Conservation (phyloP, 805 yeast species). For the Monosporozyma siamensis region DNA sequence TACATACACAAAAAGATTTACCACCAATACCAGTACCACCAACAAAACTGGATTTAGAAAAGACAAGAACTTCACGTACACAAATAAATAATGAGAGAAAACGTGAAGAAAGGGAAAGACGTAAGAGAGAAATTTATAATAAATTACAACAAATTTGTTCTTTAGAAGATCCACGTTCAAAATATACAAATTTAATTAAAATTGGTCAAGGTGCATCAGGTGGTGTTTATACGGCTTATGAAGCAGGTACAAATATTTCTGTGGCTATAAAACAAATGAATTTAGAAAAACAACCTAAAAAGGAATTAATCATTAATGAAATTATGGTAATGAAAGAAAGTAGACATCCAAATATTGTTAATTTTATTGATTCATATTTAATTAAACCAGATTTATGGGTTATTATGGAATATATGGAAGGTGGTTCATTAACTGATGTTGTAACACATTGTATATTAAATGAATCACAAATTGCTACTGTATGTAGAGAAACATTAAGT, state of each 20-base stretch:
- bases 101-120: slow-evolving; percentile 27
- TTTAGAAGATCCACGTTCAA: slow-evolving; percentile 69
- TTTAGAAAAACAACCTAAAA: slow-evolving; percentile 87
- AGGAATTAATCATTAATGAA: slow-evolving; percentile 89
- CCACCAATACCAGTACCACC: slow-evolving; percentile 20
- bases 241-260: slow-evolving; percentile 40
- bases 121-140: slow-evolving; percentile 22
- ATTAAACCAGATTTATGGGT: slow-evolving; percentile 86
- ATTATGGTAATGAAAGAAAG: slow-evolving; percentile 92
- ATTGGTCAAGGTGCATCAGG: slow-evolving; percentile 99
- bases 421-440: slow-evolving; percentile 92
- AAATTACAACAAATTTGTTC: slow-evolving; percentile 70
- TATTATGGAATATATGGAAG: slow-evolving; percentile 98
- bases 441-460: slow-evolving; percentile 83
- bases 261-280: slow-evolving; percentile 98
- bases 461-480: slow-evolving; percentile 92
- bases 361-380: slow-evolving; percentile 78
- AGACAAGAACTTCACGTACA: background rate
- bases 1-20: slow-evolving; percentile 16
- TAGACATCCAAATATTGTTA: slow-evolving; percentile 85
- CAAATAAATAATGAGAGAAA: slow-evolving; percentile 2
- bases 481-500: slow-evolving; percentile 78
- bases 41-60: background rate
- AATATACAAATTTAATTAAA: slow-evolving; percentile 62
- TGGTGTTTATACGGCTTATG: slow-evolving; percentile 86